Percentiles rank a stretch among this genome's conserved stretches.
phyloP scores from a whole-genome alignment of 1,139 yeast species.

The Hemisphaericaspora xylofermentans region DNA sequence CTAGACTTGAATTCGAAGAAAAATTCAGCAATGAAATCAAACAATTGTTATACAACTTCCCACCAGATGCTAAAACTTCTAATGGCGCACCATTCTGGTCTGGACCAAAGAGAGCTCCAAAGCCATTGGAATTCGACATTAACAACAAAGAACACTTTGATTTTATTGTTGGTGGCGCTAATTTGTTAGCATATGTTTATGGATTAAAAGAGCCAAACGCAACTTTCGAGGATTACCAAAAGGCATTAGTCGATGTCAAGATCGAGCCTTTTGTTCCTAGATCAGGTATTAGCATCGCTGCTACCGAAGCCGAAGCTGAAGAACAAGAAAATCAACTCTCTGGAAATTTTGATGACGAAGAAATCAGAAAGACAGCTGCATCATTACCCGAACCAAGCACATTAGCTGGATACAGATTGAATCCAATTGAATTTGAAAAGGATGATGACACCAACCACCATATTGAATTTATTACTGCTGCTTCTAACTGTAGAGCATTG shows the following conservation, averaged over 20 bases:
- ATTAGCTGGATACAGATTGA: conserved; percentile 82
- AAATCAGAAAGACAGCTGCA: conserved; percentile 60
- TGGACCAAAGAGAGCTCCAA: conserved; percentile 96
- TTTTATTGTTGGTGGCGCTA: conserved; percentile 87
- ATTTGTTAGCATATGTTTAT: conserved; percentile 83
- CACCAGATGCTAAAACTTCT: conserved; percentile 87
- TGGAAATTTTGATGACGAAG: conserved; percentile 56
- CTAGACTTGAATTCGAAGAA: conserved; percentile 81
- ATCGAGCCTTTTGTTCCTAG: conserved; percentile 62
- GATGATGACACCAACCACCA: conserved; percentile 97
- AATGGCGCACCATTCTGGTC: conserved; percentile 96
- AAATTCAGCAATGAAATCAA: conserved; percentile 82
- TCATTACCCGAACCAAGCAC: conserved; percentile 86
- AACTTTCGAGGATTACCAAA: conserved; percentile 46
- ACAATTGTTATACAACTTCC: conserved; percentile 91
- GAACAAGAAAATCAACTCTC: conserved; percentile 57
- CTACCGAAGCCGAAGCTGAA: conserved; percentile 85
- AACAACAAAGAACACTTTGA: conserved; percentile 75
- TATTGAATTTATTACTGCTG: conserved; percentile 94
- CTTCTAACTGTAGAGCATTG: conserved; percentile 92
- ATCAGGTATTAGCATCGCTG: conserved; percentile 78
- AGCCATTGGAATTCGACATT: conserved; percentile 74
- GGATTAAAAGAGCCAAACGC: conserved; percentile 63
- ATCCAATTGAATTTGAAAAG: conserved; percentile 91
- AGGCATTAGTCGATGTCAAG: conserved; percentile 48